Evolutionary conservation across 2,329 filamentous ascomycete genomes (phyloP), one percentile per base, ranked within the genome.

Genomic region (Fusarium pseudograminearum): DNA sequence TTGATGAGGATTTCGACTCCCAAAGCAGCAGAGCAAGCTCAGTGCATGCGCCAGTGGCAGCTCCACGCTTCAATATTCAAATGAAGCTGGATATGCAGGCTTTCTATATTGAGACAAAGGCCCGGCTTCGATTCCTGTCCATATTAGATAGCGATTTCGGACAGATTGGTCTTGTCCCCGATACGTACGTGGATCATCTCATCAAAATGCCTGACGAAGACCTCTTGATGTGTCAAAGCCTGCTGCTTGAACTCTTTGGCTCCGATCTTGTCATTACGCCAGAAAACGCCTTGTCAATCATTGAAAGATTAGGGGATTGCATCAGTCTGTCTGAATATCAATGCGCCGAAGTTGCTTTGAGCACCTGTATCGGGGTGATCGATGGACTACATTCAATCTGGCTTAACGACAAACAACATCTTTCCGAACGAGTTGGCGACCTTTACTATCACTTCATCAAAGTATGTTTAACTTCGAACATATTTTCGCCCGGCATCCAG

Each of bases 371-470:
- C 26, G 87, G 91, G 47, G 81, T 92, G 57, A 86, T 97, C 76
- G 82, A 86, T 53, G 87, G 86, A 36, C 84, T 93, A 53, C 86
- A 88, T 40, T 78, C 81, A 15, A 81, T 88, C 40, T 96, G 93
- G 93, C 80, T 84, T 3, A 83, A 87, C 24, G 83, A 86, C 41
- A 82, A 83, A 24, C 85, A 86, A 34, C 83, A 88, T 2, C 82
- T 97, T 4, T 85, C 85, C n/a, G 86, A 87, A 5, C 84, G 87
- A 41, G 92, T 91, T 5, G 86, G 89, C 22, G 91, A 97, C 64
- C 81, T 98, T 22, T 98, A 98, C 78, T 81, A 87, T 45, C 93
- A 93, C 82, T 91, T 96, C 69, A 86, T 94, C 47, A 87, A 88
- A 56, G 85, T 85, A 20, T 87, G 90, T 31, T 80, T 97, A 28